Evolutionary conservation across 345 rosid genomes (phyloP).

Genomic region (Salix udensis): DNA sequence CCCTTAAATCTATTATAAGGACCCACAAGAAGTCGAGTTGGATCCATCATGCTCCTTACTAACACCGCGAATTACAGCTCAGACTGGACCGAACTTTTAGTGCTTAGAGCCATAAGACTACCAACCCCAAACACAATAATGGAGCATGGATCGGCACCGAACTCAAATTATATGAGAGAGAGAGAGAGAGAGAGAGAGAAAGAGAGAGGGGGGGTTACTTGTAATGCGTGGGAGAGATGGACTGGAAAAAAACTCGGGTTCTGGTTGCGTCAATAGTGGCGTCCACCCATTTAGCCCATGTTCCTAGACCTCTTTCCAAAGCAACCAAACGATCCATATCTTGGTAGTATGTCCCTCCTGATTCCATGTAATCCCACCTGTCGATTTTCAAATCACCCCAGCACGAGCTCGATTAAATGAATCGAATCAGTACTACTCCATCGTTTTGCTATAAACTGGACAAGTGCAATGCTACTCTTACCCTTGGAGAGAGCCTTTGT

Average conservation of each 20-base stretch:
- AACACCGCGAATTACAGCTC: slow-evolving; percentile 1
- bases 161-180: not conserved
- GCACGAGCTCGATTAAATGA: not conserved
- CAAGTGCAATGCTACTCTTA: not conserved
- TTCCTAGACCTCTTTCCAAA: slow-evolving; percentile 64
- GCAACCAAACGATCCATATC: slow-evolving; percentile 89
- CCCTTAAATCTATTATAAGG: not conserved
- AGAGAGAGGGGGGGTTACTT: slow-evolving; percentile 39
- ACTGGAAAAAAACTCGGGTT: slow-evolving; percentile 68
- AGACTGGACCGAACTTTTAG: slow-evolving; percentile 23
- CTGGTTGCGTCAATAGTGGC: slow-evolving; percentile 42
- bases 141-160: not conserved
- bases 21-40: not conserved
- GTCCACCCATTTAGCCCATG: slow-evolving; percentile 89
- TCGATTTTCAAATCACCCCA: slow-evolving; percentile 4
- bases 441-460: not conserved
- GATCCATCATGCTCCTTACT: not conserved
- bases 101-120: slow-evolving; percentile 13
- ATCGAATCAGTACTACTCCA: not conserved
- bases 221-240: slow-evolving; percentile 91
- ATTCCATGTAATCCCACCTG: slow-evolving; percentile 96
- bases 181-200: no score
- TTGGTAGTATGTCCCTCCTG: slow-evolving; percentile 58
- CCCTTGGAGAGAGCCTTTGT: slow-evolving; percentile 74
- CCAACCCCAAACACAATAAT: not conserved